Conservation (phyloP, 2,329 filamentous ascomycete genomes). For the Talaromyces sp. region DNA sequence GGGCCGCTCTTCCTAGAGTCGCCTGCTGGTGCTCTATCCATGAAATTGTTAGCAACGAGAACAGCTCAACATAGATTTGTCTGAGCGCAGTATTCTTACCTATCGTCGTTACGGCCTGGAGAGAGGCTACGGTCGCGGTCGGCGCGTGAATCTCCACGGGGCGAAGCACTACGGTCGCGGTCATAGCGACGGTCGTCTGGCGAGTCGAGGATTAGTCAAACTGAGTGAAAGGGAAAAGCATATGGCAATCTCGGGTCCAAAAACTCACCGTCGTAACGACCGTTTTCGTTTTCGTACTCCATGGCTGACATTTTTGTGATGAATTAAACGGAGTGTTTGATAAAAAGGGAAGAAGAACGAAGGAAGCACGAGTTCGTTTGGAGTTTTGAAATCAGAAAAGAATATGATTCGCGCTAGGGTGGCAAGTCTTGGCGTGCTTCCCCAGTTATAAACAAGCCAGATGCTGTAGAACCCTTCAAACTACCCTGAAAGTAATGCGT, state of each 20-base stretch:
- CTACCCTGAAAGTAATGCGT: neutral
- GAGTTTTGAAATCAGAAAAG: conserved; percentile 1
- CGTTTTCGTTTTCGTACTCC: conserved; percentile 63
- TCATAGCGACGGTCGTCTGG: conserved; percentile 59
- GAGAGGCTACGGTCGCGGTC: conserved; percentile 61
- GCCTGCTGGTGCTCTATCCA: conserved; percentile 42
- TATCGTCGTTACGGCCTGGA: conserved; percentile 51
- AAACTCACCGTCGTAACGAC: conserved; percentile 60
- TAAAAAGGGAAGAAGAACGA: neutral
- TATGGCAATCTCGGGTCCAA: neutral
- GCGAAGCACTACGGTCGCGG: conserved; percentile 63
- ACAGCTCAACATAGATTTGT: neutral
- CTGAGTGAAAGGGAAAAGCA: neutral
- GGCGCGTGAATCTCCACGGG: conserved; percentile 51
- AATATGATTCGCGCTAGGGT: conserved; percentile 9
- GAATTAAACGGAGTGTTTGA: conserved; percentile 7
- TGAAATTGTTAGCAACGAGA: conserved; percentile 6
- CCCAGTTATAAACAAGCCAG: neutral
- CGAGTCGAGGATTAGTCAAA: conserved; percentile 7
- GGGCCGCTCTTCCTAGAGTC: conserved; percentile 42
- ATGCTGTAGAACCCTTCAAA: no score
- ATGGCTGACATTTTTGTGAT: conserved; percentile 42
- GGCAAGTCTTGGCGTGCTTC: conserved; percentile 11
- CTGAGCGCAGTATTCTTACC: conserved; percentile 35
- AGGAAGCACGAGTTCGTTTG: neutral